A percentile compares a stretch with the other conserved stretches of the same genome.
These are phyloP conservation scores for Stipa capillata DNA, from an alignment of 176 grass and related monocot genomes.

Conservation along the genomic window DNA sequence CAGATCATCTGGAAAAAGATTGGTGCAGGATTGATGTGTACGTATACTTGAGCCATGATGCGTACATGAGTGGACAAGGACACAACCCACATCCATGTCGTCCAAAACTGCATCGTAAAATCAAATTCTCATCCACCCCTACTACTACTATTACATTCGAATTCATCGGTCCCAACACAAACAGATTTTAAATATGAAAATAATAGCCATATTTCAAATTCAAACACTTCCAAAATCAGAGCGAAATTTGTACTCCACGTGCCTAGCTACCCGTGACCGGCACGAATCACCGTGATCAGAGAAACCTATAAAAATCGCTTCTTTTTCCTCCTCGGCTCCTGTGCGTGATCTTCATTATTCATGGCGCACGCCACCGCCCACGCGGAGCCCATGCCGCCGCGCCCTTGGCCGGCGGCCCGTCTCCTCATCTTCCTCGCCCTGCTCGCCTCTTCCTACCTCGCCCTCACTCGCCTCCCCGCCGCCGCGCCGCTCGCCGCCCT, in stretches of 20 bases:
- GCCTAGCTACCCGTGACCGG: not conserved
- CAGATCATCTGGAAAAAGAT: too few relatives aligned
- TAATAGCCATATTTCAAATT: not conserved
- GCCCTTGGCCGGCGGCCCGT: not conserved
- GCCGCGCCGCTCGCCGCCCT: constrained; percentile 10
- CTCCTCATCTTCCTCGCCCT: constrained; percentile 3
- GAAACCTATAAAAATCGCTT: not conserved
- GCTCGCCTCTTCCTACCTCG: constrained; percentile 27
- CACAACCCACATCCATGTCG: not conserved
- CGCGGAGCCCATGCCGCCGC: not conserved
- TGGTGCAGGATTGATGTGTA: too few relatives aligned
- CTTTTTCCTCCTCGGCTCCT: not conserved
- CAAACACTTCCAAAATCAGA: not conserved
- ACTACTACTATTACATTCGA: not conserved
- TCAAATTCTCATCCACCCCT: not conserved
- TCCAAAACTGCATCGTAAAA: not conserved
- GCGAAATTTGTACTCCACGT: not conserved
- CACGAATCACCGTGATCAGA: not conserved
- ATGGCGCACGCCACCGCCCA: constrained; percentile 19
- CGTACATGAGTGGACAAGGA: not conserved
- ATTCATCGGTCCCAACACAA: not conserved
- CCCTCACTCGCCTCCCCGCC: constrained; percentile 10
- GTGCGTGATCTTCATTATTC: not conserved
- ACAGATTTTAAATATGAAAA: not conserved
- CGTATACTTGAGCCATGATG: too few relatives aligned